Evolutionary conservation across 1,284 basidiomycete species (phyloP).

Genomic region (Ceratobasidium sp.): DNA sequence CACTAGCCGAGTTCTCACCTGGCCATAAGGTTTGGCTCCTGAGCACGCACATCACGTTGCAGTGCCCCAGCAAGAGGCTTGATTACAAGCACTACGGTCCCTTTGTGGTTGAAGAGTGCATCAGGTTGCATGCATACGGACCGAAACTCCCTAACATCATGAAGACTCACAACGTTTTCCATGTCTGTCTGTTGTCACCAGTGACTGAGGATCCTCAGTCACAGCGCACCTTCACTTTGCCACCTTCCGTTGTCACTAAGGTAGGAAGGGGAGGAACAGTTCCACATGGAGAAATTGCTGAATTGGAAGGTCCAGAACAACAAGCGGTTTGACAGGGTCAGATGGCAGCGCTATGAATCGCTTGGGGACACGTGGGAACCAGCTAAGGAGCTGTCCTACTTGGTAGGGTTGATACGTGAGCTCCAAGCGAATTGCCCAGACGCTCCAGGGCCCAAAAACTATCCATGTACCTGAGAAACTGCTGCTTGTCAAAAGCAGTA

Average conservation of each 20-base stretch:
- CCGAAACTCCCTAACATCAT: constrained; percentile 1
- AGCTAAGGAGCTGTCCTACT: background rate
- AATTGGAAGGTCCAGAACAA: background rate
- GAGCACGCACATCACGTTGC: constrained; percentile 48
- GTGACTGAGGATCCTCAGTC: background rate
- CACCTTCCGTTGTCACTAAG: no score
- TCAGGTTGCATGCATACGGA: constrained; percentile 16
- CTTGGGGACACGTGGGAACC: constrained; percentile 33
- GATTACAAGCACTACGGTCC: constrained; percentile 50
- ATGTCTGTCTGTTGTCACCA: background rate
- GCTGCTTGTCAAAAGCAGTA: no score
- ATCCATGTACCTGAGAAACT: background rate
- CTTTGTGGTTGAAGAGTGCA: constrained; percentile 45
- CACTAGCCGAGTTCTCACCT: constrained; percentile 36
- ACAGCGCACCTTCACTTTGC: no score
- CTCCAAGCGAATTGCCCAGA: background rate
- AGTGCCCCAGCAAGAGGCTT: constrained; percentile 51
- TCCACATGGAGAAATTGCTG: background rate
- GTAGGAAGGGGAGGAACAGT: no score
- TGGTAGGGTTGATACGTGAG: background rate
- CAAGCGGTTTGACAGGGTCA: constrained; percentile 9
- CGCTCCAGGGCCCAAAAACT: constrained; percentile 1
- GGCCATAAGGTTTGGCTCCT: constrained; percentile 51
- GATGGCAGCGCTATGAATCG: constrained; percentile 27
- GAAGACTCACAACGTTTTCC: constrained; percentile 12